Evolutionary conservation across 345 rosid genomes (phyloP), one percentile per base, ranked within the genome.

Genomic region (Mallotus nudiflorus): DNA sequence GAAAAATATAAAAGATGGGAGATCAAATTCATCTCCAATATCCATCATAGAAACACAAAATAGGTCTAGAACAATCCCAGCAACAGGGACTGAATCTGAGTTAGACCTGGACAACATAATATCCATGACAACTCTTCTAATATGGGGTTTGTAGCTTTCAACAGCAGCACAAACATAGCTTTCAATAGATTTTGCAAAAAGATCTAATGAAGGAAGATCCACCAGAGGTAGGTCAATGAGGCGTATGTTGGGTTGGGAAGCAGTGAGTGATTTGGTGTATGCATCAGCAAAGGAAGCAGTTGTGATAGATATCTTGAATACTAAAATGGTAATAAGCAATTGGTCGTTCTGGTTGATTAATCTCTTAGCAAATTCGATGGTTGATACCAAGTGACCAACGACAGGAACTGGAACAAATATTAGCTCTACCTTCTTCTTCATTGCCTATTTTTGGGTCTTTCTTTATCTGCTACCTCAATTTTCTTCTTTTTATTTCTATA

Each of bases 361-460:
- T n/a, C n/a, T 66, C 49, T 77, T 82, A 0, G 88, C 85, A 48
- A 86, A 77, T 62, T 87, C 93, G 10, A 83, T 55, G 55, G 82
- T 39, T 6, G 88, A 80, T 14, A 73, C 76, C 24, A 82, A 58
- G 77, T 90, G 94, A 25, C 91, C 86, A 1, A 9, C 28, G 15
- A 59, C 58, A 4, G 85, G 83, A 1, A 42, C n/a, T 50, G 86
- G 82, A 29, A 83, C 11, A 24, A 83, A 58, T 27, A 81, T 72
- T 18, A 81, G 75, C 73, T 83, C 82, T 39, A 54, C 62, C 73
- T 68, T 77, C 65, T 75, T 63, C 82, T 57, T 80, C 42, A n/a
- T n/a, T n/a, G n/a, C n/a, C n/a, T n/a, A n/a, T n/a, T n/a, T n/a
- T n/a, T n/a, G n/a, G n/a, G n/a, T n/a, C n/a, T n/a, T n/a, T n/a